Conservation (phyloP, 225 moss, liverwort and hornwort species). For the Sphagnum contortum region DNA sequence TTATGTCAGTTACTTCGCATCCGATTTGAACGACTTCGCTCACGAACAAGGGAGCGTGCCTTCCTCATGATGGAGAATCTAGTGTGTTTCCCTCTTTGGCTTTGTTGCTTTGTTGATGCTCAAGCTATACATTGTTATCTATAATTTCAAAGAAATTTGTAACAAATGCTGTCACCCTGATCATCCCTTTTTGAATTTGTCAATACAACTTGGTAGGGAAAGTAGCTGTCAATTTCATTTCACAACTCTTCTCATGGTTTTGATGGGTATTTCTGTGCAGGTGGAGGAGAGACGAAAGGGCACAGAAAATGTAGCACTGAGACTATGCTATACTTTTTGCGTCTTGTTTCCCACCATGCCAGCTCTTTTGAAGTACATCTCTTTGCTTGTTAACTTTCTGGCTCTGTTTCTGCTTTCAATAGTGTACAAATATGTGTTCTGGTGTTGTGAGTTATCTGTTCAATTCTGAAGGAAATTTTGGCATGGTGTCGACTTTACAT, state of each 20-base stretch:
- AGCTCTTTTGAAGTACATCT: conserved; percentile 66
- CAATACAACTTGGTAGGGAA: too few species aligned
- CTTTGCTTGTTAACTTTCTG: not conserved
- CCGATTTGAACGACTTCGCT: conserved; percentile 80
- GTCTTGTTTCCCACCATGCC: conserved; percentile 80
- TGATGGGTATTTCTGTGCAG: conserved; percentile 25
- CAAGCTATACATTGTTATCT: too few species aligned
- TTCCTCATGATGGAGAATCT: conserved; percentile 86
- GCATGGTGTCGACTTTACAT: not conserved
- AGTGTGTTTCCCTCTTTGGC: conserved; percentile 20
- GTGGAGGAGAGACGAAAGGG: conserved; percentile 63
- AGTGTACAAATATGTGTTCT: too few species aligned
- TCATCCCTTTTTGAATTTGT: too few species aligned
- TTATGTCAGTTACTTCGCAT: conserved; percentile 78
- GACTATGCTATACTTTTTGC: conserved; percentile 83
- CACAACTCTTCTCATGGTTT: too few species aligned
- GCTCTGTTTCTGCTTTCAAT: too few species aligned
- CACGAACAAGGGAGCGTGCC: conserved; percentile 80
- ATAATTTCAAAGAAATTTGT: too few species aligned
- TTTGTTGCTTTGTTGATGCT: not conserved
- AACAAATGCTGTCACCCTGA: too few species aligned
- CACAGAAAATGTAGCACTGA: conserved; percentile 36
- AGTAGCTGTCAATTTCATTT: too few species aligned
- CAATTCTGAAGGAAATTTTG: too few species aligned
- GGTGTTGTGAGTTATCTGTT: too few species aligned